Conservation (phyloP, 2,329 filamentous ascomycete genomes). For the Aspergillus intermedius region DNA sequence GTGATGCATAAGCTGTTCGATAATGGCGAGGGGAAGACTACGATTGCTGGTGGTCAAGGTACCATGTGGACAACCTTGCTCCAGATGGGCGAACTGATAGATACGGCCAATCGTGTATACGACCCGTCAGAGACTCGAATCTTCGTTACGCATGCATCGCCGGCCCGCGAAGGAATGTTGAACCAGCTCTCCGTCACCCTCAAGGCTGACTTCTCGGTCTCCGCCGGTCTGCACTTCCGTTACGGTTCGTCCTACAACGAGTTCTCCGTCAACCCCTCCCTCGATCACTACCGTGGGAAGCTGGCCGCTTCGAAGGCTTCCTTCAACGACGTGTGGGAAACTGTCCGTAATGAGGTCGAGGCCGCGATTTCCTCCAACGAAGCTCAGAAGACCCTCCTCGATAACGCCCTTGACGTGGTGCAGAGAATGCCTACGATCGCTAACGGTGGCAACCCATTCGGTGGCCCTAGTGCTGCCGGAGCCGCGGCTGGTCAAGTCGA, state of each 20-base stretch:
- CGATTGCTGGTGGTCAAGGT: slow-evolving; percentile 94
- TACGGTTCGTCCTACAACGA: slow-evolving; percentile 99
- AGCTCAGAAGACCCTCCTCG: slow-evolving; percentile 83
- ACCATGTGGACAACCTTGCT: slow-evolving; percentile 99
- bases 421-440: slow-evolving; percentile 95
- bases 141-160: slow-evolving; percentile 94
- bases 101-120: slow-evolving; percentile 96
- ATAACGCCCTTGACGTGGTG: slow-evolving; percentile 88
- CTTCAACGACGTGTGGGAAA: slow-evolving; percentile 99
- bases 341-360: slow-evolving; percentile 91
- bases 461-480: slow-evolving; percentile 68
- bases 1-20: slow-evolving; percentile 99
- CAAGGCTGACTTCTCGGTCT: slow-evolving; percentile 97
- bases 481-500: slow-evolving; percentile 79
- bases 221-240: slow-evolving; percentile 93
- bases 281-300: slow-evolving; percentile 98
- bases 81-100: slow-evolving; percentile 96
- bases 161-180: slow-evolving; percentile 88
- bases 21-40: slow-evolving; percentile 94
- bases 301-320: slow-evolving; percentile 95
- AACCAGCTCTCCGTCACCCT: slow-evolving; percentile 97
- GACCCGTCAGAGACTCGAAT: slow-evolving; percentile 95
- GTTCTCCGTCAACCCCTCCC: slow-evolving; percentile 95
- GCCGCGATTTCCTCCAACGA: slow-evolving; percentile 90
- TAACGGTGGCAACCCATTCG: slow-evolving; percentile 93